Percentiles rank a stretch among this genome's conserved stretches.
Evolutionary conservation across 208 protist species (phyloP).

Genomic region (Trypanosoma brucei): DNA sequence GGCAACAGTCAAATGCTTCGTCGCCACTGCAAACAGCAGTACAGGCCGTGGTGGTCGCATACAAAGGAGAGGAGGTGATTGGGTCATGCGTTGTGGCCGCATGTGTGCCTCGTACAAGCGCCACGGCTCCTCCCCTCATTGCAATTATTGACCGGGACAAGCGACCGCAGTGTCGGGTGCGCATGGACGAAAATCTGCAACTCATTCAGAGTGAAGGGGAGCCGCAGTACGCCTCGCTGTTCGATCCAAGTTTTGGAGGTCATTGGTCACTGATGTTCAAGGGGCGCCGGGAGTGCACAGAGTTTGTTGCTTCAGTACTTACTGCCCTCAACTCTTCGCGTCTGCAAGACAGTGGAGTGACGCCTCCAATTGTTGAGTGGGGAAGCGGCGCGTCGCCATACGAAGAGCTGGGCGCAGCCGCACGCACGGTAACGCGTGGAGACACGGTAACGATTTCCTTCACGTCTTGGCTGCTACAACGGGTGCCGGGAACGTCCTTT

Average conservation of each 20-base stretch:
- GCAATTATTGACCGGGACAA: constrained; percentile 28
- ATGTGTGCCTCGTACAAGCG: constrained; percentile 29
- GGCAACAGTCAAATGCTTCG: constrained; percentile 3
- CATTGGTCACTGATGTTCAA: constrained; percentile 37
- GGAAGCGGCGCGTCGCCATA: constrained; percentile 6
- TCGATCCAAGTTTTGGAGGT: constrained; percentile 21
- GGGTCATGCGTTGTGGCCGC: constrained; percentile 49
- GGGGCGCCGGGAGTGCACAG: constrained; percentile 24
- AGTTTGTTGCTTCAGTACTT: constrained; percentile 40
- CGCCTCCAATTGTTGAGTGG: constrained; percentile 18
- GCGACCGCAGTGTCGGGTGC: constrained; percentile 22
- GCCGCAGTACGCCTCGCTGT: constrained; percentile 35
- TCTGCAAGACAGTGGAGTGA: neutral
- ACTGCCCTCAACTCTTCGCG: constrained; percentile 33
- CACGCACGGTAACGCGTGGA: constrained; percentile 10
- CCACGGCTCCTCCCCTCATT: constrained; percentile 16
- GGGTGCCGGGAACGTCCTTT: constrained; percentile 30
- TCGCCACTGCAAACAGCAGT: constrained; percentile 36
- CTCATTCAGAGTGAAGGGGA: constrained; percentile 22
- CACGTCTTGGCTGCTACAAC: constrained; percentile 36
- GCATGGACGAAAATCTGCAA: constrained; percentile 12
- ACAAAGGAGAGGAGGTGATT: constrained; percentile 32
- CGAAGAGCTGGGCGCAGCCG: neutral
- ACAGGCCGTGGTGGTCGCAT: constrained; percentile 45
- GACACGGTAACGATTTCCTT: constrained; percentile 19